A percentile compares a stretch with the other conserved stretches of the same genome.
Conservation (phyloP, 2,329 filamentous ascomycete genomes). For the Curvularia lunata region DNA sequence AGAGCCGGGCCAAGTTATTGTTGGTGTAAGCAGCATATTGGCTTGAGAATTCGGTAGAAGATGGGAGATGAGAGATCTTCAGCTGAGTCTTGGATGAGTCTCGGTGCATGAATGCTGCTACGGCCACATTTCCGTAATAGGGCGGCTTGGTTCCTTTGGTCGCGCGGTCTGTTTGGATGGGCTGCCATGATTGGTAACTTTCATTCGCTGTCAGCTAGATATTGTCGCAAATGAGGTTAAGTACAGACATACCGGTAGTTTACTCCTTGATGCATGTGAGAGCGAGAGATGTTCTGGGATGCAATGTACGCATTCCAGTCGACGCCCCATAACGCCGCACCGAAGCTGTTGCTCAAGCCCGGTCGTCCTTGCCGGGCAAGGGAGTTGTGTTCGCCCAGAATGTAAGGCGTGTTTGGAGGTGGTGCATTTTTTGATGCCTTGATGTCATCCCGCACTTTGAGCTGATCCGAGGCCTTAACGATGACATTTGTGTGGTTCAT, state of each 20-base stretch:
- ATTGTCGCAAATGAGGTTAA: no score
- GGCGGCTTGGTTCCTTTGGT: conserved; percentile 66
- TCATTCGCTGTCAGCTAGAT: no score
- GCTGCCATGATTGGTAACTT: conserved; percentile 61
- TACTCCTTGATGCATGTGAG: conserved; percentile 70
- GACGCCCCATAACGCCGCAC: conserved; percentile 69
- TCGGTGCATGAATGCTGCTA: conserved; percentile 58
- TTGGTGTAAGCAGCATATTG: conserved; percentile 61
- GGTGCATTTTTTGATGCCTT: conserved; percentile 52
- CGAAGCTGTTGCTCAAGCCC: conserved; percentile 69
- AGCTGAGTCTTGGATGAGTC: neutral
- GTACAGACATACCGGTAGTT: no score
- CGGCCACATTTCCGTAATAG: conserved; percentile 67
- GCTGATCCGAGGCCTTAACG: neutral
- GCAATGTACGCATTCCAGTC: conserved; percentile 68
- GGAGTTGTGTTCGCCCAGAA: conserved; percentile 67
- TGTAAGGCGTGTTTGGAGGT: conserved; percentile 54
- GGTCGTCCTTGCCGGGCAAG: conserved; percentile 67
- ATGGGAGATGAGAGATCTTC: conserved; percentile 1
- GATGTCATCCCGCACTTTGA: conserved; percentile 56
- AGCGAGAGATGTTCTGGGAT: conserved; percentile 61
- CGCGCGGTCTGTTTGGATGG: conserved; percentile 57
- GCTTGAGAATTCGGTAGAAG: neutral
- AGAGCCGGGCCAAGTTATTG: conserved; percentile 54
- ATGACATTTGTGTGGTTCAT: conserved; percentile 67